These are phyloP conservation scores for Ephemerocybe angulata DNA, from an alignment of 768 basidiomycete species.

Conservation along the genomic window DNA sequence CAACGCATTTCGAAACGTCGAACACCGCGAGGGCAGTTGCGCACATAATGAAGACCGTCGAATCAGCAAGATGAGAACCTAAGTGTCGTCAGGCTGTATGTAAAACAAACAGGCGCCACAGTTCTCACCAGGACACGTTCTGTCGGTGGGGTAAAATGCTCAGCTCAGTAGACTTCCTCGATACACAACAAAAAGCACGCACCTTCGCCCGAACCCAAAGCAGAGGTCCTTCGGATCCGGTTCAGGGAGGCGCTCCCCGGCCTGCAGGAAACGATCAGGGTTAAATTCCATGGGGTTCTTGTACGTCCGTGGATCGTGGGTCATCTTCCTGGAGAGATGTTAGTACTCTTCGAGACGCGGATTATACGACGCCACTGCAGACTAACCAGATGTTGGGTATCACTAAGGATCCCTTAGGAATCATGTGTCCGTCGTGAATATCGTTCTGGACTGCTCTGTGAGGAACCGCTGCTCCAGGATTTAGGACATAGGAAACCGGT, in stretches of 20 bases:
- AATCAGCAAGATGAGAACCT: conserved; percentile 55
- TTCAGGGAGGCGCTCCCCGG: conserved; percentile 40
- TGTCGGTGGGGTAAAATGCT: conserved; percentile 12
- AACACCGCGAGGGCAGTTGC: conserved; percentile 52
- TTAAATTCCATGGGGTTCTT: conserved; percentile 51
- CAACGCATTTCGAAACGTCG: conserved; percentile 43
- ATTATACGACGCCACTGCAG: neutral
- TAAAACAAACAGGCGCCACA: conserved; percentile 3
- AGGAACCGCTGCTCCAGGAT: conserved; percentile 36
- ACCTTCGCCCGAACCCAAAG: conserved; percentile 73
- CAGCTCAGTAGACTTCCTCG: no score
- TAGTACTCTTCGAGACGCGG: conserved; percentile 1
- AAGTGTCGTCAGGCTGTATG: conserved; percentile 7
- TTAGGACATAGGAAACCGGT: no score
- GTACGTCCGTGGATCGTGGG: conserved; percentile 54
- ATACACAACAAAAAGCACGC: conserved; percentile 21
- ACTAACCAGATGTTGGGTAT: conserved; percentile 49
- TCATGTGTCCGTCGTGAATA: conserved; percentile 56
- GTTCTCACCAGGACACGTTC: conserved; percentile 46
- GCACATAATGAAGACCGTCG: conserved; percentile 50
- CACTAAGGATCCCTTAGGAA: conserved; percentile 55
- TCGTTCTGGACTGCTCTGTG: conserved; percentile 61
- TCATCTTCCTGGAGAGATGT: conserved; percentile 38
- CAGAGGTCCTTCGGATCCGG: conserved; percentile 56
- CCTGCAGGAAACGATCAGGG: conserved; percentile 57